Evolutionary conservation across 2,329 filamentous ascomycete genomes (phyloP).

Genomic region (Cephalotrichum gorgonifer): DNA sequence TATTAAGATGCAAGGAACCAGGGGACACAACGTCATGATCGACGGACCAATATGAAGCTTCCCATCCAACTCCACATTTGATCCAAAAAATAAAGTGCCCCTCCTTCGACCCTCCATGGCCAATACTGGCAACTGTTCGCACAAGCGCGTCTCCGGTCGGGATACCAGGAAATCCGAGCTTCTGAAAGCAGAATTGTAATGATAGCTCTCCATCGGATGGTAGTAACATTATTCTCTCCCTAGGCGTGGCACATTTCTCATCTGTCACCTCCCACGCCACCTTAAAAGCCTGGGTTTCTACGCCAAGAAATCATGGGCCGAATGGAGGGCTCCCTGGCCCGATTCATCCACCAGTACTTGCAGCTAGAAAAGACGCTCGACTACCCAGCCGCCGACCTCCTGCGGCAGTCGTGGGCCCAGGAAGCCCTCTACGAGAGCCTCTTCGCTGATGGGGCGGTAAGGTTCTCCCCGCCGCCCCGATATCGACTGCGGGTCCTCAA

Average conservation of each 20-base stretch:
- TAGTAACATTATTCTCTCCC: neutral
- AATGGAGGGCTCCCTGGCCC: slow-evolving; percentile 19
- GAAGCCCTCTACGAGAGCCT: slow-evolving; percentile 53
- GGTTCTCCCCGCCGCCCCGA: slow-evolving; percentile 51
- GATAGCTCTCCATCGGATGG: neutral
- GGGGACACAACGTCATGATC: too few species aligned
- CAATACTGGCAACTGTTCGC: neutral
- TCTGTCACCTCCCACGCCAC: neutral
- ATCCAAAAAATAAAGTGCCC: too few species aligned
- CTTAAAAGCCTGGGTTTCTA: too few species aligned
- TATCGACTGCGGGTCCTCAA: slow-evolving; percentile 70
- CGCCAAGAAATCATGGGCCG: neutral
- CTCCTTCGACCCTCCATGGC: neutral
- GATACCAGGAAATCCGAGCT: neutral
- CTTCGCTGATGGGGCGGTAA: slow-evolving; percentile 48
- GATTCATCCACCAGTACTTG: slow-evolving; percentile 66
- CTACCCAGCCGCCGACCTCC: slow-evolving; percentile 47
- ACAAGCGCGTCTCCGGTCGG: neutral
- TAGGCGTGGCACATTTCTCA: neutral
- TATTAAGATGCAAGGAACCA: too few species aligned
- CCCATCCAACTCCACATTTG: too few species aligned
- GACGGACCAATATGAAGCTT: too few species aligned
- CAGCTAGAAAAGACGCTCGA: slow-evolving; percentile 59
- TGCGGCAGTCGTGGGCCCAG: slow-evolving; percentile 56
- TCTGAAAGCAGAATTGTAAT: neutral